Conservation (phyloP, 352 stramenopile species). For the Globisporangium parvum region DNA sequence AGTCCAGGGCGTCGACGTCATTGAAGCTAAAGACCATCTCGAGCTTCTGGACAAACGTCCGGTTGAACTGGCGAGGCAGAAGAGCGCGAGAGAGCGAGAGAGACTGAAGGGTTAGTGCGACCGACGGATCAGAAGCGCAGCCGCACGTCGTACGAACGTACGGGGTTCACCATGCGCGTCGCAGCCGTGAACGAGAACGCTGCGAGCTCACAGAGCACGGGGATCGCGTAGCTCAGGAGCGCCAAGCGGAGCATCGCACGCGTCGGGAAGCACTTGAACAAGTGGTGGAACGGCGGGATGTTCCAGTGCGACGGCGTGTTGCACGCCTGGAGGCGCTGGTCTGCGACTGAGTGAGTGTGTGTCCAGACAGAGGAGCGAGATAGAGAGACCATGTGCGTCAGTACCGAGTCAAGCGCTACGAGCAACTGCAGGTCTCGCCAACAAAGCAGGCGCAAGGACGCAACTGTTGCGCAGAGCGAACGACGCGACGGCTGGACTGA, state of each 20-base stretch:
- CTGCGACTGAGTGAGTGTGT: too few species aligned
- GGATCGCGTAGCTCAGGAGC: conserved; percentile 77
- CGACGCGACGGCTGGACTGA: conserved; percentile 64
- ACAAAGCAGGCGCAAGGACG: not conserved
- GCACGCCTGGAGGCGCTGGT: conserved; percentile 60
- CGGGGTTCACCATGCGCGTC: conserved; percentile 84
- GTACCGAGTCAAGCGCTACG: too few species aligned
- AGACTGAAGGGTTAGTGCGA: not conserved
- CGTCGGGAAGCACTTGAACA: conserved; percentile 81
- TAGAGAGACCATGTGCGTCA: not conserved
- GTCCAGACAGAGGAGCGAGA: too few species aligned
- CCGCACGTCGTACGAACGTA: conserved; percentile 21
- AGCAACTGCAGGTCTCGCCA: conserved; percentile 9
- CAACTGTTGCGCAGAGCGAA: conserved; percentile 70
- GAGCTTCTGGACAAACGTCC: conserved; percentile 74
- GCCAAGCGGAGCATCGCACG: conserved; percentile 70
- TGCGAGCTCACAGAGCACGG: conserved; percentile 74
- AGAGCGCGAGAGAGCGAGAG: not conserved
- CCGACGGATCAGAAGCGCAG: not conserved
- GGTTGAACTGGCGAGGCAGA: too few species aligned
- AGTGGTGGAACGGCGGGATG: conserved; percentile 69
- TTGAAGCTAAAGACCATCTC: conserved; percentile 88
- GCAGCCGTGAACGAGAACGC: conserved; percentile 83
- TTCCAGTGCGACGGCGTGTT: conserved; percentile 83
- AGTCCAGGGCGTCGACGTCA: conserved; percentile 80